Percentiles rank a stretch among this genome's conserved stretches.
These are phyloP conservation scores for Globisporangium viniferum DNA, from an alignment of 352 stramenopile genomes.

Conservation along the genomic window DNA sequence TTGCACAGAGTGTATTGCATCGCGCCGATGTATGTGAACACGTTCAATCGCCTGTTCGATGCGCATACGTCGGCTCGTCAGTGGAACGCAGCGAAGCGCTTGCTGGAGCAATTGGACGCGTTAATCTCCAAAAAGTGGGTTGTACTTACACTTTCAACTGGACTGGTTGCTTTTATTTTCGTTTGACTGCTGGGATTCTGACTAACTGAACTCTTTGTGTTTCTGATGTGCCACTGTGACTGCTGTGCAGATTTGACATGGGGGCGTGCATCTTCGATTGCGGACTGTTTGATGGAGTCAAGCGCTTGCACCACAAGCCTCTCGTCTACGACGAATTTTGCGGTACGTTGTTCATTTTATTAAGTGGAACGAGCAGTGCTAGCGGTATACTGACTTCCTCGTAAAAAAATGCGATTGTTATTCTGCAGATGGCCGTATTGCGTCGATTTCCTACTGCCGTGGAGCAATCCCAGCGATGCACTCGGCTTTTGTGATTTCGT, in stretches of 20 bases:
- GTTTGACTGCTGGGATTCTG: neutral
- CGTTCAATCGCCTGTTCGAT: conserved; percentile 70
- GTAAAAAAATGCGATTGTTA: neutral
- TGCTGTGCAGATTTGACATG: conserved; percentile 55
- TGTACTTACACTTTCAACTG: neutral
- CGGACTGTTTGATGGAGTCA: conserved; percentile 81
- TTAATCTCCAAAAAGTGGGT: conserved; percentile 62
- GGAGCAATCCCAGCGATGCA: conserved; percentile 80
- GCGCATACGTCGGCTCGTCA: conserved; percentile 52
- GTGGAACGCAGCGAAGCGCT: conserved; percentile 71
- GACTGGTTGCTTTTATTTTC: neutral
- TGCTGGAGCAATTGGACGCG: conserved; percentile 64
- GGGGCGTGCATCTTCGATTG: conserved; percentile 86
- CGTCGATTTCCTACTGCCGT: conserved; percentile 75
- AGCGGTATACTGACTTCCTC: neutral
- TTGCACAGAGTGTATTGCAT: conserved; percentile 70
- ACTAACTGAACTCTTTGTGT: conserved; percentile 2
- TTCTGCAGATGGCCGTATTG: conserved; percentile 65
- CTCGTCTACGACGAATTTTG: conserved; percentile 86
- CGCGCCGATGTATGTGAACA: conserved; percentile 74
- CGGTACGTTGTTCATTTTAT: conserved; percentile 34
- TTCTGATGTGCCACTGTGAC: neutral
- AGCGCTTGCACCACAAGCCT: conserved; percentile 75
- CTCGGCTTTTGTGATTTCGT: conserved; percentile 78
- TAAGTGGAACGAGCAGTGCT: neutral